A percentile compares a stretch with the other conserved stretches of the same genome.
Evolutionary conservation across 306 rosid species (phyloP).

Genomic region (Malus sieversii): DNA sequence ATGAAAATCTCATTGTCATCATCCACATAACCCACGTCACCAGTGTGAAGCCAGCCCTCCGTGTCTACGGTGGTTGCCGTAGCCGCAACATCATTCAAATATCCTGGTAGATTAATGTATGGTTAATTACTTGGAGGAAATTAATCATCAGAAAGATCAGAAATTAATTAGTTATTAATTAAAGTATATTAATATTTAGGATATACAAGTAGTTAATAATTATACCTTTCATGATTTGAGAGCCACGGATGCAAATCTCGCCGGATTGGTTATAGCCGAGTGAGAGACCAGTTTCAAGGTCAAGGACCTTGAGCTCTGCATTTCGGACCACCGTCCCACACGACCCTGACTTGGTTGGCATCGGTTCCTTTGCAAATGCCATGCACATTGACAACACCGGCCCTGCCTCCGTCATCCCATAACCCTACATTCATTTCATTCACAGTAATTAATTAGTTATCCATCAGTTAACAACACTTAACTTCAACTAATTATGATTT

Average conservation of each 20-base stretch:
- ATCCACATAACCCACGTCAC: slow-evolving; percentile 79
- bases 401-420: slow-evolving; percentile 98
- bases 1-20: slow-evolving; percentile 75
- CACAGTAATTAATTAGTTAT: background rate
- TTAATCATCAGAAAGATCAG: background rate
- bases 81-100: slow-evolving; percentile 54
- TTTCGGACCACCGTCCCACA: slow-evolving; percentile 78
- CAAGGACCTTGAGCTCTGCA: slow-evolving; percentile 73
- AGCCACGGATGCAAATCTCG: slow-evolving; percentile 77
- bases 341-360: slow-evolving; percentile 61
- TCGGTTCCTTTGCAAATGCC: slow-evolving; percentile 62
- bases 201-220: background rate
- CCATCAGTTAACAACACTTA: background rate
- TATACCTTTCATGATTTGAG: slow-evolving; percentile 80
- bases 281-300: slow-evolving; percentile 54
- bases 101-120: slow-evolving; percentile 32
- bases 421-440: slow-evolving; percentile 36
- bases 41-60: slow-evolving; percentile 89
- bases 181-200: no score
- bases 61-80: slow-evolving; percentile 57
- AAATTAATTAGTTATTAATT: no score
- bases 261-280: slow-evolving; percentile 62
- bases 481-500: background rate
- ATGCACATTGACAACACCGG: slow-evolving; percentile 72
- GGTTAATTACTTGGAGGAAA: background rate